Base-by-base conservation (phyloP, 2,329 filamentous ascomycete species). In the Sarocladiaceae sp. region DNA sequence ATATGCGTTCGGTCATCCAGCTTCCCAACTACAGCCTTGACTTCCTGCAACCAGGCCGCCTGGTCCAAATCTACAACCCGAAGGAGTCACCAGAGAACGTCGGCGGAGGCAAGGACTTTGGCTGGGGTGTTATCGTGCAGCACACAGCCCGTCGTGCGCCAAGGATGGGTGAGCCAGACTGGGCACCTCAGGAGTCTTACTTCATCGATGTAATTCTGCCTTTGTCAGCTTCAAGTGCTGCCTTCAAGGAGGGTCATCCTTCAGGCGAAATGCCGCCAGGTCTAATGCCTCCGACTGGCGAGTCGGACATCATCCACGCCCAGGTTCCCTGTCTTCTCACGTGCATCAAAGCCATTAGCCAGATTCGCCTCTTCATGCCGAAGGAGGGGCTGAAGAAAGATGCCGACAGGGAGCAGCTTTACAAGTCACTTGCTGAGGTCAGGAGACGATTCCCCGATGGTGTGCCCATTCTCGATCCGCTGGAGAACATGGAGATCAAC, bases 401-500 rank as follows among this genome's bases (percentile, higher is more conserved):
- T 3, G 78, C 87, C n/a, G 82, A 90, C 54, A 80, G 82, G 26
- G 74, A 81, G 1, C 80, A 86, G 15, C 79, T 88, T 47, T 82
- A 86, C 53, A 88, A 88, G 58, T 80, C 77, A 1, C 70, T 97
- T 25, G 79, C 83, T 37, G 93, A 97, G 68, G 86, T 96, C 15
- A 82, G 88, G 69, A 84, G 84, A 59, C 86, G 94, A 23, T 97
- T 99, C 72, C 91, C 92, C 1, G 94, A 99, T 64, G 94, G 94
- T 3, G 75, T 99, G 53, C 87, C 94, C 3, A 78, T 92, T 6
- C 73, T 99, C 17, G 94, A 99, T 62, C 94, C 94, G 0, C 86
- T 99, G 35, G 92, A 97, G 68, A 92, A 97, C 64, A 97, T 99
- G 94, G 82, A 84, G 25, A 97, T 99, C 62, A 86, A 79, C 3